Evolutionary conservation across 768 basidiomycete species (phyloP), one percentile per base, ranked within the genome.

Genomic region (Myochromella boudieri): DNA sequence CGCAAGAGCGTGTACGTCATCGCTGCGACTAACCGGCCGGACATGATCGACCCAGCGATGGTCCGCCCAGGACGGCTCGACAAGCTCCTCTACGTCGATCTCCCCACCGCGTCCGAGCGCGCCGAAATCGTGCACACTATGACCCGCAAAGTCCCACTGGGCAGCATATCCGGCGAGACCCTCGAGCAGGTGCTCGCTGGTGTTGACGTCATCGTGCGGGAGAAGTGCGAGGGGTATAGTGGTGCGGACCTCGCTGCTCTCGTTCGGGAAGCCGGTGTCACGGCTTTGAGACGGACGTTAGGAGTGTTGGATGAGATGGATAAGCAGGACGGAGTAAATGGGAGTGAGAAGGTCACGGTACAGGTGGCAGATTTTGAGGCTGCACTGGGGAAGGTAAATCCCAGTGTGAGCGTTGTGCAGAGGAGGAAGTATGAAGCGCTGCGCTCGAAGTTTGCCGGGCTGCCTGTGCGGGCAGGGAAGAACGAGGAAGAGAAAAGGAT

Each of bases 31-130:
- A 97, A 95, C 65, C 76, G 94, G 10, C 94, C 94, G 1, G 93
- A 97, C 69, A 95, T 95, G 85, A 94, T 97, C 49, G 94, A 97
- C 60, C 95, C 94, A 1, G 94, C 95, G 6, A 95, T 95, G 93
- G 91, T 92, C 43, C 87, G 94, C n/a, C 95, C 95, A 0, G 94
- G 95, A 0, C 81, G 95, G 8, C 78, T 97, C 9, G 95, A 97
- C 70, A 97, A 97, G 64, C 77, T 95, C 4, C 76, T 97, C 33
- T 97, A 94, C 58, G 92, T 97, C 57, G 94, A 95, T 65, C 74
- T 95, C 0, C 95, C 94, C 17, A 69, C 74, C 0, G 53, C 83
- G 0, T 60, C 68, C 22, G 95, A 95, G 64, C 83, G 93, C 17
- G 80, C 76, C 5, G 94, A 97, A 63, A 95, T 97, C 50, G 63